Evolutionary conservation across 495 filamentous ascomycete species (phyloP).

Genomic region (Trichoderma asperelloides): DNA sequence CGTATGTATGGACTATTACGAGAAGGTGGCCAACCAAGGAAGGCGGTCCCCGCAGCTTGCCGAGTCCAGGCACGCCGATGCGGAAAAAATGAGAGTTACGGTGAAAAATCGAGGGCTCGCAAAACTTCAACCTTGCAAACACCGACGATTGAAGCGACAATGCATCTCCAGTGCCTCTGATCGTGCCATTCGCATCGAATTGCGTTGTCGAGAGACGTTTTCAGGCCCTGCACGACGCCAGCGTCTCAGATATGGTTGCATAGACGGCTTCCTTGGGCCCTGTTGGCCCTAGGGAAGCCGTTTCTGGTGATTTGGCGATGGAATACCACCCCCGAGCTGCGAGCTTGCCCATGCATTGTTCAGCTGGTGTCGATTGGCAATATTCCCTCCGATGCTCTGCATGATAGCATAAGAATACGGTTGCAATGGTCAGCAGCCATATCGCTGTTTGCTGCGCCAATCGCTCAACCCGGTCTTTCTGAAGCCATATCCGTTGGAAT

Average conservation of each 20-base stretch:
- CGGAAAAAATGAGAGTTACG: not conserved
- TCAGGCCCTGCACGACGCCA: not conserved
- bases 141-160: not conserved
- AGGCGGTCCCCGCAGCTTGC: slow-evolving; percentile 4
- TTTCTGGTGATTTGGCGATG: not conserved
- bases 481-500: not conserved
- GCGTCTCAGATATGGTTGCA: not conserved
- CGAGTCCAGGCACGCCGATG: not conserved
- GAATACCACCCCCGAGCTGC: not conserved
- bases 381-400: not conserved
- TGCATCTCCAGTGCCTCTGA: not conserved
- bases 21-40: slow-evolving; percentile 1
- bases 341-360: not conserved
- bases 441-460: not conserved
- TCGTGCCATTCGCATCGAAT: not conserved
- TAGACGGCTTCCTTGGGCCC: not conserved
- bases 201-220: not conserved
- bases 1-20: not conserved
- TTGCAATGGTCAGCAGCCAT: not conserved
- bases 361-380: not conserved
- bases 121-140: slow-evolving; percentile 4
- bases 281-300: not conserved
- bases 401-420: not conserved
- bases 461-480: not conserved
- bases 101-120: not conserved